Conservation (phyloP, 1,139 yeast genomes). For the Suhomyces terraborum region DNA sequence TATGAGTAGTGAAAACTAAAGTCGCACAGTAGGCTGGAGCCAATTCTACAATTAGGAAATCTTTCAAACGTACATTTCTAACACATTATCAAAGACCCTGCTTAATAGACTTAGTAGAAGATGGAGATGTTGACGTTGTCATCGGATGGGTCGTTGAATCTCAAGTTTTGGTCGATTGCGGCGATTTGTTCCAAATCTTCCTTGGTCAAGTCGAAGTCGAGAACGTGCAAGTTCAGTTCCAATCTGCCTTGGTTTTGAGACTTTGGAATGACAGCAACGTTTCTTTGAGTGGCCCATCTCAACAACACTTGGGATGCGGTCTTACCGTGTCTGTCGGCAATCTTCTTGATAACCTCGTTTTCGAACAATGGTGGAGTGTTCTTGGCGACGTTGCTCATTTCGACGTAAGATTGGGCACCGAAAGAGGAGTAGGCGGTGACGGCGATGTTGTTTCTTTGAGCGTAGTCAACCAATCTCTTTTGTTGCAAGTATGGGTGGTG, state of each 20-base stretch:
- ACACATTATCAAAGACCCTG: background rate
- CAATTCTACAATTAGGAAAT: background rate
- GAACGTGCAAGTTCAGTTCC: conserved; percentile 55
- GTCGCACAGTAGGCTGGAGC: no score
- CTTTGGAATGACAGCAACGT: conserved; percentile 73
- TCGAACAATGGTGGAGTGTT: conserved; percentile 57
- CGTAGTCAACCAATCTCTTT: conserved; percentile 63
- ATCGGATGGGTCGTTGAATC: conserved; percentile 86
- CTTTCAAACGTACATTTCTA: background rate
- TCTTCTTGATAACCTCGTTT: conserved; percentile 50
- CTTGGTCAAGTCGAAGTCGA: conserved; percentile 54
- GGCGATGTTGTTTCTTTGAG: conserved; percentile 60
- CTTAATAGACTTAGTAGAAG: conserved; percentile 30
- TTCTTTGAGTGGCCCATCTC: conserved; percentile 82
- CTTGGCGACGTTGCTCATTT: conserved; percentile 56
- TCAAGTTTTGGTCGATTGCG: conserved; percentile 62
- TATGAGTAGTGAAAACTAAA: no score
- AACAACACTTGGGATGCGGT: conserved; percentile 65
- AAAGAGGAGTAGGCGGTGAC: conserved; percentile 86
- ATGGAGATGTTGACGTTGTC: conserved; percentile 56
- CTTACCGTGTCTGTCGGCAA: conserved; percentile 57
- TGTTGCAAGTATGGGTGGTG: conserved; percentile 92
- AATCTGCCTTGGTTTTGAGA: conserved; percentile 66
- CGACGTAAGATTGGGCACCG: conserved; percentile 73
- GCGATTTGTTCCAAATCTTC: conserved; percentile 56